Evolutionary conservation across 129 eudicot species (phyloP).

Genomic region (Erigeron canadensis): DNA sequence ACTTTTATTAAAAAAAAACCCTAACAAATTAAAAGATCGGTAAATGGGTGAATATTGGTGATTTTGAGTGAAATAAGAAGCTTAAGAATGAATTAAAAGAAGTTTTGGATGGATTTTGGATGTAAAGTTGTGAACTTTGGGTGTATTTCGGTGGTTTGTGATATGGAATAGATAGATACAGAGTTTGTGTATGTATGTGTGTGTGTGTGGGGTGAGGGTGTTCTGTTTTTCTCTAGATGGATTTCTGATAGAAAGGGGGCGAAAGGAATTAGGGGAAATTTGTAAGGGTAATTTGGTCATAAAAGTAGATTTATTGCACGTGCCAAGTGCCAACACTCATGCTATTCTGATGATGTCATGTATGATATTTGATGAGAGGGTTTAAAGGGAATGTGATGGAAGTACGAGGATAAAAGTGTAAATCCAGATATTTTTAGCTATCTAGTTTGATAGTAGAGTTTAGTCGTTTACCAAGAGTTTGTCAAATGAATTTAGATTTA

Average conservation of each 20-base stretch:
- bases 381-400: neutral
- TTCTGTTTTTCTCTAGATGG: slow-evolving; percentile 30
- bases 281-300: slow-evolving; percentile 21
- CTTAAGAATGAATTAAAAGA: slow-evolving; percentile 14
- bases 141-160: slow-evolving; percentile 14
- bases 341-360: slow-evolving; percentile 23
- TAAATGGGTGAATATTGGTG: slow-evolving; percentile 1
- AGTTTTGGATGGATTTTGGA: slow-evolving; percentile 18
- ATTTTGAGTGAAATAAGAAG: slow-evolving; percentile 15
- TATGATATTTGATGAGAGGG: neutral
- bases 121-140: slow-evolving; percentile 19
- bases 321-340: slow-evolving; percentile 15
- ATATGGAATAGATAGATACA: slow-evolving; percentile 16
- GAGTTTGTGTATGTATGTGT: slow-evolving; percentile 1
- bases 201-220: slow-evolving; percentile 1
- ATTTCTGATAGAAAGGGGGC: slow-evolving; percentile 19
- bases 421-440: neutral
- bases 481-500: too few relatives aligned
- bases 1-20: slow-evolving; percentile 7
- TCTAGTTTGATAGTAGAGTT: too few relatives aligned
- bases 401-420: slow-evolving; percentile 15
- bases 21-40: slow-evolving; percentile 21
- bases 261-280: slow-evolving; percentile 24
- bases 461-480: too few relatives aligned
- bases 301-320: slow-evolving; percentile 2